Base-by-base conservation (phyloP, 495 filamentous ascomycete species). In the Penicilliopsis zonata region DNA sequence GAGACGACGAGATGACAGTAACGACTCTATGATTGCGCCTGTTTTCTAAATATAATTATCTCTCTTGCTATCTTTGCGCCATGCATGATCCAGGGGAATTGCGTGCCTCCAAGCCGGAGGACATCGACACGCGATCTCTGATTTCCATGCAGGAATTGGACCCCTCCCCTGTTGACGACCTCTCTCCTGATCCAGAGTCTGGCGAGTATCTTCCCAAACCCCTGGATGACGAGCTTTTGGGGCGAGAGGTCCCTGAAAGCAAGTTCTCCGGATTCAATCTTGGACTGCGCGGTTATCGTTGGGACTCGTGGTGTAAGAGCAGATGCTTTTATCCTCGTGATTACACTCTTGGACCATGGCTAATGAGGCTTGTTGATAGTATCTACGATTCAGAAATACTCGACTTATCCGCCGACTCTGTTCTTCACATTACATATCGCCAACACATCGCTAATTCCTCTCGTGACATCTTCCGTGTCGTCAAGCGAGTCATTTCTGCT, bases 361-460 rank as follows among this genome's bases (percentile, higher is more conserved):
- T 34, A 40, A 27, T 22, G 28, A 16, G 6, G 5, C 18, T 30
- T 18, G 4, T 30, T n/a, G 13, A 36, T 47, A 93, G 85, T 94
- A 41, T 69, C 69, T 14, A 78, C 81, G 28, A 61, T 87, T 18
- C 87, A 94, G 49, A 76, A 69, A 52, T 94, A 90, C 65, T 87
- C 83, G 9, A 80, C 80, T 44, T 94, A 94, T 54, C 76, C 80
- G 23, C 86, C 93, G 50, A 77, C 76, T 25, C 49, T 80, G 40
- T 95, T 88, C 69, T 62, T 76, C 29, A 58, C 71, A 31, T 56
- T 88, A 33, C 87, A 95, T 57, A 61, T 90, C 30, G 68, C 79
- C 28, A 94, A 82, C 28, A 82, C 78, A n/a, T 78, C 81, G 2
- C 47, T 86, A 24, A 72, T 85, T 19, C 82, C 82, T 0, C 71